A percentile compares a stretch with the other conserved stretches of the same genome.
Conservation (phyloP, 2,329 filamentous ascomycete genomes). For the Tolypocladium endophyticum region DNA sequence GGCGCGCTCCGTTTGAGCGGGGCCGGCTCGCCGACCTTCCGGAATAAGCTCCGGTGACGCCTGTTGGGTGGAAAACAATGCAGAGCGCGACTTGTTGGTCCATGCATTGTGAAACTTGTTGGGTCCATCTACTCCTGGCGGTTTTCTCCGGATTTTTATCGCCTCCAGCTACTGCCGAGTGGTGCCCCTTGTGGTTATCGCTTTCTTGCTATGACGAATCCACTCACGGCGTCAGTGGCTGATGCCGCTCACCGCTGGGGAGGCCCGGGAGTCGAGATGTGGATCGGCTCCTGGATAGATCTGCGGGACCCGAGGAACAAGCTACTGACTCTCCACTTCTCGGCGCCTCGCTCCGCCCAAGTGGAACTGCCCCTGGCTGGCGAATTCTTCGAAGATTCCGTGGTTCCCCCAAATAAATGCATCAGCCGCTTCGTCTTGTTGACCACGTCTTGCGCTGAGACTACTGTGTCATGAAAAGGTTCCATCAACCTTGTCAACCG, state of each 20-base stretch:
- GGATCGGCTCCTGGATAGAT: not conserved
- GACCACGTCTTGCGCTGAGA: not conserved
- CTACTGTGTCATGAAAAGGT: not conserved
- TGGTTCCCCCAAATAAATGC: not conserved
- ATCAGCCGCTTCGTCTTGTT: not conserved
- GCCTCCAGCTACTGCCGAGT: not conserved
- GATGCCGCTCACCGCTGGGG: not conserved
- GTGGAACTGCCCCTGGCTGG: not conserved
- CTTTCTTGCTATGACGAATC: too few relatives aligned
- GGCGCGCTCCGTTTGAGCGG: not conserved
- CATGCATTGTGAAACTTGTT: too few relatives aligned
- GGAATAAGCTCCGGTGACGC: not conserved
- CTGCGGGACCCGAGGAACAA: not conserved
- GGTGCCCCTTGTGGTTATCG: not conserved
- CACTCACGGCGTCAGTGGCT: not conserved
- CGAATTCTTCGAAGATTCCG: not conserved
- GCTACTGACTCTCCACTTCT: not conserved
- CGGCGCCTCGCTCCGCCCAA: not conserved
- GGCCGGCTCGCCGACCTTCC: not conserved
- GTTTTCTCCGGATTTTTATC: not conserved
- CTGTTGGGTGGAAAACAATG: not conserved
- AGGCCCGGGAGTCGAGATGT: not conserved
- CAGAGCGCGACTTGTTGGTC: too few relatives aligned
- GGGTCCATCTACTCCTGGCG: not conserved
- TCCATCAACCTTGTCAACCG: not conserved